phyloP scores from a whole-genome alignment of 768 basidiomycete species.

The Mycena filopes region DNA sequence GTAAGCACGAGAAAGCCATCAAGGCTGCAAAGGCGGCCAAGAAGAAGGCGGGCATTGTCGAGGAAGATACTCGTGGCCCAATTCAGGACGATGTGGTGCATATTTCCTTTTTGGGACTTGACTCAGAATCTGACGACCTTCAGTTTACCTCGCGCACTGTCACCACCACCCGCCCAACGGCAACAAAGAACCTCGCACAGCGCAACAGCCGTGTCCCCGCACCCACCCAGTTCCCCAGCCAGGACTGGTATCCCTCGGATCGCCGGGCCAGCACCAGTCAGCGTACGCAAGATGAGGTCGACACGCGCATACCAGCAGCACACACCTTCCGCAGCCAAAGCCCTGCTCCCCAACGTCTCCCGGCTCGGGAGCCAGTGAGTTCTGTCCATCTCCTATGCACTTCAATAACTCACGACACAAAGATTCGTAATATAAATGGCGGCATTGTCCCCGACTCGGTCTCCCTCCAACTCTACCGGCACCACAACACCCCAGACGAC shows the following conservation, averaged over 20 bases:
- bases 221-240: background rate
- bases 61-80: constrained; percentile 6
- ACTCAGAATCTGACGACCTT: background rate
- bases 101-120: background rate
- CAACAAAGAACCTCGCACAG: constrained; percentile 15
- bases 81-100: constrained; percentile 2
- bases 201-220: constrained; percentile 13
- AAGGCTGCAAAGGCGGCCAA: background rate
- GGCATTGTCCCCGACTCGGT: background rate
- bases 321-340: background rate
- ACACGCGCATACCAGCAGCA: no score
- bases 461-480: background rate
- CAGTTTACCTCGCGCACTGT: constrained; percentile 3
- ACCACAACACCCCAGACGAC: background rate
- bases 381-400: background rate
- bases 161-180: background rate
- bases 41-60: constrained; percentile 6
- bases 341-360: no score
- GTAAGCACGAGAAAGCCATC: background rate
- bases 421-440: constrained; percentile 12
- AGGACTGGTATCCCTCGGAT: background rate
- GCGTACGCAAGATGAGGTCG: background rate
- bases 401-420: background rate
- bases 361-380: background rate
- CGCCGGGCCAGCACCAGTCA: background rate